phyloP scores from a whole-genome alignment of 1,139 yeast species.

The Blastobotrys ciferrii region DNA sequence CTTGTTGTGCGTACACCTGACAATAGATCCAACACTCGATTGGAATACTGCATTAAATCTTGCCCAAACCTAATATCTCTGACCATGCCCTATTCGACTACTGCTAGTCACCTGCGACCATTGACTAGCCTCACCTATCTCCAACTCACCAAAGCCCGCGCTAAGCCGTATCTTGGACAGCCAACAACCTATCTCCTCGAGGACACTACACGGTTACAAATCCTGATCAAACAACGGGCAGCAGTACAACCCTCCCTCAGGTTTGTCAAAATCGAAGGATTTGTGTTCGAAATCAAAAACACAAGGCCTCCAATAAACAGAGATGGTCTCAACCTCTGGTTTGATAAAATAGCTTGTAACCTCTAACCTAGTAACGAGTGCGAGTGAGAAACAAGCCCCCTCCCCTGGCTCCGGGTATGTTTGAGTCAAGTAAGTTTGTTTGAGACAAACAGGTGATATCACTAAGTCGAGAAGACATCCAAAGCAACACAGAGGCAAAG shows the following conservation, averaged over 20 bases:
- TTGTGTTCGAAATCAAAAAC: constrained; percentile 21
- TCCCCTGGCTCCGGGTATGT: no score
- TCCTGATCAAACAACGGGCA: no score
- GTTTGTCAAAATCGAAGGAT: constrained; percentile 25
- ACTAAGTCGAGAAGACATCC: no score
- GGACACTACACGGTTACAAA: no score
- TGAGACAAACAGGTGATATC: no score
- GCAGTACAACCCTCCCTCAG: constrained; percentile 20
- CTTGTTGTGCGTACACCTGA: constrained; percentile 7
- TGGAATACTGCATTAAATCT: constrained; percentile 5
- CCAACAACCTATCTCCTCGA: no score
- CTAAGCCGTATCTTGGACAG: no score
- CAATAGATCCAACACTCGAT: background rate
- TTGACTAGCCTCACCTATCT: constrained; percentile 19
- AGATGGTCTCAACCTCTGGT: constrained; percentile 25
- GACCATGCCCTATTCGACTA: constrained; percentile 17
- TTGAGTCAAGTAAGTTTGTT: no score
- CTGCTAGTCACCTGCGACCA: constrained; percentile 12
- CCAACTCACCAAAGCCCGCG: constrained; percentile 21
- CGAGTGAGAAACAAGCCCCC: no score
- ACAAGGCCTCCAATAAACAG: constrained; percentile 18
- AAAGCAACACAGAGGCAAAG: no score
- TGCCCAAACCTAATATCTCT: constrained; percentile 18
- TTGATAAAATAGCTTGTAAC: constrained; percentile 14
- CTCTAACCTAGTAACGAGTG: no score